phyloP scores from a whole-genome alignment of 225 moss, liverwort and hornwort species.

The Takakia lepidozioides region DNA sequence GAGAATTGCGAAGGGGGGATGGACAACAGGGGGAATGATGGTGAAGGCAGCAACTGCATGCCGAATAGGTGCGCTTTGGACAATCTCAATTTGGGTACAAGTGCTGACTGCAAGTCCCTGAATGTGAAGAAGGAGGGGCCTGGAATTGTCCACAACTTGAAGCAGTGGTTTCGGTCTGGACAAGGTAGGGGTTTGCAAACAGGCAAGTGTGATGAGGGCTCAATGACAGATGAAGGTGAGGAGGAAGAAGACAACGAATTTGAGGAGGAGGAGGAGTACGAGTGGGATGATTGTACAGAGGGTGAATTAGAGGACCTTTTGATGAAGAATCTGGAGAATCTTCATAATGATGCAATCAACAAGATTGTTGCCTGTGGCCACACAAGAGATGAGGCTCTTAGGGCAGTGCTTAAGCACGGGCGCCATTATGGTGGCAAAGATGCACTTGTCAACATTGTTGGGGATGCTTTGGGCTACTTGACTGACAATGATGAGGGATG shows the following conservation, averaged over 20 bases:
- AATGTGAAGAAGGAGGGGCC: too few species aligned
- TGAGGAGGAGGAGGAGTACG: slow-evolving; percentile 19
- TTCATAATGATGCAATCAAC: slow-evolving; percentile 28
- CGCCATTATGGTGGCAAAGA: slow-evolving; percentile 26
- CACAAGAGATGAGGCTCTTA: slow-evolving; percentile 28
- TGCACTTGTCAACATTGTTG: slow-evolving; percentile 27
- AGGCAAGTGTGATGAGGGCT: too few species aligned
- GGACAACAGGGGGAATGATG: too few species aligned
- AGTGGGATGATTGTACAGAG: slow-evolving; percentile 33
- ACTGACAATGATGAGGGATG: slow-evolving; percentile 11
- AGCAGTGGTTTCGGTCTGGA: too few species aligned
- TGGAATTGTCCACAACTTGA: too few species aligned
- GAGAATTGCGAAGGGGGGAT: too few species aligned
- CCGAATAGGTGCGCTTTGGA: too few species aligned
- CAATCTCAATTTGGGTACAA: too few species aligned
- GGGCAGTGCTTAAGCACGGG: slow-evolving; percentile 22
- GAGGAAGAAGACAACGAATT: slow-evolving; percentile 7
- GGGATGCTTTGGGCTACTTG: slow-evolving; percentile 25
- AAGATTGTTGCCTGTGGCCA: slow-evolving; percentile 27
- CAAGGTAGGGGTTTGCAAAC: too few species aligned
- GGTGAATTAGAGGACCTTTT: slow-evolving; percentile 40
- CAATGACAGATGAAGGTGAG: slow-evolving; percentile 3
- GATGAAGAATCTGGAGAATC: slow-evolving; percentile 19
- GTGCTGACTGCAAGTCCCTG: too few species aligned
- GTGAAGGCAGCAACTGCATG: too few species aligned